Base-by-base conservation (phyloP, 2,329 filamentous ascomycete species). In the Amesomyces nigricolor region DNA sequence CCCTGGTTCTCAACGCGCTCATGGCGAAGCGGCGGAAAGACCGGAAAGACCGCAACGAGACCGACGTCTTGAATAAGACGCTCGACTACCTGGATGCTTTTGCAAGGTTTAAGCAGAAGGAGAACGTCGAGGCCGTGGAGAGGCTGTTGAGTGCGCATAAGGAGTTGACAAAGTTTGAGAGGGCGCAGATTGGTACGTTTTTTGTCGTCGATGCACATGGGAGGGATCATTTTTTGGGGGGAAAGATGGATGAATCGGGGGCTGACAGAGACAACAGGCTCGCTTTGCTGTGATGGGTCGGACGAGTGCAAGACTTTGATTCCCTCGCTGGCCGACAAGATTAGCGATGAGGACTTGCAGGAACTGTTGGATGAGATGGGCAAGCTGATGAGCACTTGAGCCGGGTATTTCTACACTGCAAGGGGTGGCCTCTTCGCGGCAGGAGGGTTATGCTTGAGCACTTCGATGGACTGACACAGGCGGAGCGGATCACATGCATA, bases 221-320 rank as follows among this genome's bases (percentile, higher is more conserved):
- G 22, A 37, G 51, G 40, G 54, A 46, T 51, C 8, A 14, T 42
- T 14, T 45, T 30, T 26, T 16, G 4, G 9, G 22, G 16, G 2
- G 13, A 26, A 26, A 5, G 39, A 43, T 40, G 6, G 14, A 10
- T 17, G 14, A 6, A 7, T 14, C 10, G 30, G 39, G 4, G 9
- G 17, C 8, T 11, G 3, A 26, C 22, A 26, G 6, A 26, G 22
- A 26, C 22, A 39, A 9, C 17, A 95, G 91, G 91, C 35, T 95
- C 89, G 32, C 78, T 99, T 39, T 96, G 91, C 72, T 96, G 91
- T 69, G 91, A 95, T 66, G 87, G 85, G 44, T 87, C 90, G 56
- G 94, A 99, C 68, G 95, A 99, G 74, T 94, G 94, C 58, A 96
- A 96, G 75, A 96, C 90, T 8, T 79, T 99, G 56, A 95, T 99